Conservation (phyloP, 495 filamentous ascomycete species). For the Letharia columbiana region DNA sequence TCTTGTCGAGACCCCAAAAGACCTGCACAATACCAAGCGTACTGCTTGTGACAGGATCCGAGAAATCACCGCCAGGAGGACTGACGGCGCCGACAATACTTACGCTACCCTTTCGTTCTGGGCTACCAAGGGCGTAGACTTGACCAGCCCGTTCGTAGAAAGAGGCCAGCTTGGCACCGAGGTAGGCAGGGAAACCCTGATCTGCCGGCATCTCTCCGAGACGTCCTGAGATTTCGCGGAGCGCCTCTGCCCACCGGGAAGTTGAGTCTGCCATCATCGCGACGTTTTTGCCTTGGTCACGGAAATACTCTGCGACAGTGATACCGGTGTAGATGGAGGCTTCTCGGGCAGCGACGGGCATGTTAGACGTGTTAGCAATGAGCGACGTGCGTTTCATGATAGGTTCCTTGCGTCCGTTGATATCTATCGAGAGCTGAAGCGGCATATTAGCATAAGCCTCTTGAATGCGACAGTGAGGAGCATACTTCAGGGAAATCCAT, state of each 20-base stretch:
- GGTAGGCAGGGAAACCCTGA: slow-evolving; percentile 97
- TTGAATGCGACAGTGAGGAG: not conserved
- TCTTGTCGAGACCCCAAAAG: slow-evolving; percentile 99
- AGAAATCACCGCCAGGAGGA: slow-evolving; percentile 97
- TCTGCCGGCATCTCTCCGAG: slow-evolving; percentile 99
- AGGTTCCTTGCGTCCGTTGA: slow-evolving; percentile 87
- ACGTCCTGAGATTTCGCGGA: slow-evolving; percentile 98
- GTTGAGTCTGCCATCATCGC: slow-evolving; percentile 99
- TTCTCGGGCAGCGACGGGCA: slow-evolving; percentile 97
- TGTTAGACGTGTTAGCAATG: slow-evolving; percentile 99
- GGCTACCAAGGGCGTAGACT: slow-evolving; percentile 76
- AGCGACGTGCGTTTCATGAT: slow-evolving; percentile 99
- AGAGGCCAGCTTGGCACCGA: slow-evolving; percentile 91
- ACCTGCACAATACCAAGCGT: slow-evolving; percentile 98
- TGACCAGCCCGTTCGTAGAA: slow-evolving; percentile 98
- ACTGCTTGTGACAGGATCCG: slow-evolving; percentile 89
- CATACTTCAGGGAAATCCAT: slow-evolving; percentile 86
- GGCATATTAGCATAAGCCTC: slow-evolving; percentile 9
- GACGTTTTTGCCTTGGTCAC: slow-evolving; percentile 94
- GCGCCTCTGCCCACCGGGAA: slow-evolving; percentile 95
- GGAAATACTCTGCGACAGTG: slow-evolving; percentile 96
- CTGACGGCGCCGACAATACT: slow-evolving; percentile 97
- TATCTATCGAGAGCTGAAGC: slow-evolving; percentile 69
- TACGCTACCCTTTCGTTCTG: slow-evolving; percentile 79
- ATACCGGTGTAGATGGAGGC: slow-evolving; percentile 99